A percentile compares a stretch with the other conserved stretches of the same genome.
phyloP scores from a whole-genome alignment of 257 asterid species.

The Solanum appendiculatum region DNA sequence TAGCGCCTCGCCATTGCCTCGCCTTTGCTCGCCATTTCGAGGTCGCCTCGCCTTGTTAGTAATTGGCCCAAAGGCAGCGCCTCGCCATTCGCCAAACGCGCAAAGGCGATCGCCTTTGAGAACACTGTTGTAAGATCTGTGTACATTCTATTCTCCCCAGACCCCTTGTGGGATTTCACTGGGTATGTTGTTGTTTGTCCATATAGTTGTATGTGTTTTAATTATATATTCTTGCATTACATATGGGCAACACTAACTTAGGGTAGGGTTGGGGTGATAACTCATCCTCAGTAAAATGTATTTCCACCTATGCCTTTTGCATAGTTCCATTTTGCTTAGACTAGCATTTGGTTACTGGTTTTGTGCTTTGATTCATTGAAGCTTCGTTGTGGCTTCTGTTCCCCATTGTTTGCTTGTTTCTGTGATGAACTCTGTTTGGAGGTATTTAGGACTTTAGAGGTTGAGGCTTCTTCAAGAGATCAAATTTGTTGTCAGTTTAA shows the following conservation, averaged over 20 bases:
- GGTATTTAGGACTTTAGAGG: neutral
- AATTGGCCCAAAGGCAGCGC: neutral
- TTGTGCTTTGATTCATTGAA: neutral
- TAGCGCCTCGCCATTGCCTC: neutral
- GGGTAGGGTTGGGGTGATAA: neutral
- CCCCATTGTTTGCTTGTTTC: neutral
- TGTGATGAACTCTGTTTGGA: neutral
- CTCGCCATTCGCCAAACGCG: neutral
- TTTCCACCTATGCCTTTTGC: neutral
- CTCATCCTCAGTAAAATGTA: neutral
- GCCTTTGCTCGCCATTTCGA: too few species aligned
- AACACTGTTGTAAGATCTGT: neutral
- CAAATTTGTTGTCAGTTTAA: neutral
- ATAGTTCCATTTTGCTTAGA: neutral
- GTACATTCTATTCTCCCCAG: neutral
- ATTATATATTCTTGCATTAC: neutral
- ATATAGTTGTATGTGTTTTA: neutral
- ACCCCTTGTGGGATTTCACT: neutral
- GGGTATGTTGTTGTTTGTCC: neutral
- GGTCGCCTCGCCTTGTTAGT: neutral
- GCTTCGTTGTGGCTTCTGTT: neutral
- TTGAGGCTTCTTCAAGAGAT: neutral
- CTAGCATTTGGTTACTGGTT: neutral
- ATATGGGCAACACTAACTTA: neutral
- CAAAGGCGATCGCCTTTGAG: neutral